Evolutionary conservation across 2,329 filamentous ascomycete genomes (phyloP).

Genomic region (Stachybotrys chartarum): DNA sequence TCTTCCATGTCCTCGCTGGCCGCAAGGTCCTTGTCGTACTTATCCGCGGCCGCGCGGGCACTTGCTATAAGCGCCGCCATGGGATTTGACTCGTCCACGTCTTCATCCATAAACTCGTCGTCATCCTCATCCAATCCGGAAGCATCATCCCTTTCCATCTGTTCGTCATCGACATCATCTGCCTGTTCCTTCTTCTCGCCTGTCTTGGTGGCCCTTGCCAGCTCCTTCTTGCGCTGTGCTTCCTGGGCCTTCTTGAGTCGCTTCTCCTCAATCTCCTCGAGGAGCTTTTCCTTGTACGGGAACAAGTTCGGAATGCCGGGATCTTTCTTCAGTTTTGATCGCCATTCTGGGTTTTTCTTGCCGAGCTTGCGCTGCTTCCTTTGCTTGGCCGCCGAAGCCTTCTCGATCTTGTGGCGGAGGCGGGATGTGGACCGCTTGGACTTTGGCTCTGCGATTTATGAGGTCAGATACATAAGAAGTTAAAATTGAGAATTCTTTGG

Average conservation of each 20-base stretch:
- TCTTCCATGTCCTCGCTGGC: constrained; percentile 52
- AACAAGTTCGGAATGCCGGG: constrained; percentile 96
- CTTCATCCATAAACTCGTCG: constrained; percentile 45
- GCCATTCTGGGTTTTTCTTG: constrained; percentile 97
- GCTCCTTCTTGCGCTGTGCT: constrained; percentile 59
- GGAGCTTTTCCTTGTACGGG: constrained; percentile 92
- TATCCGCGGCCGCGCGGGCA: constrained; percentile 67
- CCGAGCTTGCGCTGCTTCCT: constrained; percentile 80
- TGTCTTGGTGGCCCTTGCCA: constrained; percentile 61
- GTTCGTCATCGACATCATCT: constrained; percentile 37
- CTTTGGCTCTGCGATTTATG: constrained; percentile 62
- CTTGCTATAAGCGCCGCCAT: constrained; percentile 89
- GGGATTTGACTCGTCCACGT: constrained; percentile 68
- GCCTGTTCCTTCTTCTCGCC: constrained; percentile 34
- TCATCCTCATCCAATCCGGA: constrained; percentile 42
- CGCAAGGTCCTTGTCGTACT: constrained; percentile 61
- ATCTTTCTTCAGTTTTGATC: constrained; percentile 92
- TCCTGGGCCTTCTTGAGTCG: constrained; percentile 77
- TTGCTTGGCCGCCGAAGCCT: constrained; percentile 84
- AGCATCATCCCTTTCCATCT: constrained; percentile 40
- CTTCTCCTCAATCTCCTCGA: constrained; percentile 90
- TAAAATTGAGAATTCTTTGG: neutral
- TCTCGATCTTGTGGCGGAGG: constrained; percentile 92
- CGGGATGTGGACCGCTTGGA: constrained; percentile 89
- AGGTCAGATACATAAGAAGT: neutral